These are phyloP conservation scores for Macadamia integrifolia DNA, from an alignment of 164 flowering plant genomes.

Conservation along the genomic window DNA sequence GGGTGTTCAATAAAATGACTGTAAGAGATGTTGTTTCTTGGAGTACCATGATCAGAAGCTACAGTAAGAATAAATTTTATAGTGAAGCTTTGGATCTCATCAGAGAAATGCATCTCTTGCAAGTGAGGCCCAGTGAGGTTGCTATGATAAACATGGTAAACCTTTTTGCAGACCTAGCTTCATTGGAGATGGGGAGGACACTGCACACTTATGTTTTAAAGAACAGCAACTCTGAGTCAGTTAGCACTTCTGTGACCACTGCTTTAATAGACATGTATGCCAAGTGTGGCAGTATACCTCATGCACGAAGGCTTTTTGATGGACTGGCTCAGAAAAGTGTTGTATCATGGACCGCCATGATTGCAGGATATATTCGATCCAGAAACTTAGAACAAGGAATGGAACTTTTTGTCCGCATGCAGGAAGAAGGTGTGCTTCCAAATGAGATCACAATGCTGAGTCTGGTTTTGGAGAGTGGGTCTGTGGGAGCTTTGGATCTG, in stretches of 20 bases:
- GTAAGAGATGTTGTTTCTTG: constrained; percentile 53
- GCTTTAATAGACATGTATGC: constrained; percentile 54
- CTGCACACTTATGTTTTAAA: constrained; percentile 43
- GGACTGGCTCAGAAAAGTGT: constrained; percentile 24
- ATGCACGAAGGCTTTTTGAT: constrained; percentile 34
- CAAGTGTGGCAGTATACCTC: constrained; percentile 34
- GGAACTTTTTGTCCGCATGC: constrained; percentile 36
- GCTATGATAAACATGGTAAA: constrained; percentile 45
- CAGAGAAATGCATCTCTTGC: constrained; percentile 30
- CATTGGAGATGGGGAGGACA: constrained; percentile 27
- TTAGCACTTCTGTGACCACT: constrained; percentile 24
- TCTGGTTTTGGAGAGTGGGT: constrained; percentile 44
- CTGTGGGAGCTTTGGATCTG: constrained; percentile 27
- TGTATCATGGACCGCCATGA: constrained; percentile 52
- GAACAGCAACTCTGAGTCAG: constrained; percentile 18
- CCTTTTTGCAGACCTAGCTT: constrained; percentile 35
- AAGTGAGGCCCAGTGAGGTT: constrained; percentile 35
- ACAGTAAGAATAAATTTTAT: constrained; percentile 14
- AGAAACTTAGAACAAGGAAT: constrained; percentile 27
- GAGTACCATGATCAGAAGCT: constrained; percentile 48
- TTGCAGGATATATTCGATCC: constrained; percentile 44
- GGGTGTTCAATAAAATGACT: constrained; percentile 35
- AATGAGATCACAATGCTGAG: constrained; percentile 57
- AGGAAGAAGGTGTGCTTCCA: constrained; percentile 27
- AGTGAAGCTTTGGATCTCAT: constrained; percentile 35